Base-by-base conservation (phyloP, 2,329 filamentous ascomycete species). In the Nigrograna mackinnonii region DNA sequence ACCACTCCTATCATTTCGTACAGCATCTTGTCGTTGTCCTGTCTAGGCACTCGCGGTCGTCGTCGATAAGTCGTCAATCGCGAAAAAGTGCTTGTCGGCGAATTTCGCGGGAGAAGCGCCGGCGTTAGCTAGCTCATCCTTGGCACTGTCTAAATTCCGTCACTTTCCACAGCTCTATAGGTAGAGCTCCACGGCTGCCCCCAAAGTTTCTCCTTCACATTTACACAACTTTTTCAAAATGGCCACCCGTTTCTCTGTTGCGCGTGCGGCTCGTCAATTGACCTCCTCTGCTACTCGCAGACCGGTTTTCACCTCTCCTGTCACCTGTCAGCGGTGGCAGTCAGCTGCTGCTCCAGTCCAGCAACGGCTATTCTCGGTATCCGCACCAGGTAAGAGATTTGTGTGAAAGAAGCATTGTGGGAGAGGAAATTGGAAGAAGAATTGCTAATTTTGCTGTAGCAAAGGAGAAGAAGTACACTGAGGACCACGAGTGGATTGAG, bases 401-500 rank as follows among this genome's bases (percentile, higher is more conserved):
- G 19, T 22, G 26, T 7, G 34, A 40, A 35, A 43, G 20, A 12
- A 5, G 24, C 9, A n/a, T 32, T 4, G 24, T n/a, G 26, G 6
- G 12, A n/a, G n/a, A n/a, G n/a, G n/a, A n/a, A n/a, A n/a, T n/a
- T n/a, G n/a, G n/a, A n/a, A n/a, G n/a, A n/a, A n/a, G n/a, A n/a
- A n/a, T n/a, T n/a, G n/a, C n/a, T n/a, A n/a, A n/a, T n/a, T n/a
- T n/a, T n/a, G n/a, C n/a, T n/a, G 11, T 2, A 9, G 26, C 50
- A 88, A 85, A 78, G 41, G 75, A 81, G 58, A 92, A 94, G 75
- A 89, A 86, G 70, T 99, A 95, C 79, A 96, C 94, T 54, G 87
- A 91, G 70, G 92, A 96, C 67, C 94, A 99, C 79, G 94, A 99
- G 78, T 99, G 94, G 94, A 85, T 99, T 68, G 91, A 96, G 72